Conservation (phyloP, 2,329 filamentous ascomycete species). For the Tolypocladium endophyticum region DNA sequence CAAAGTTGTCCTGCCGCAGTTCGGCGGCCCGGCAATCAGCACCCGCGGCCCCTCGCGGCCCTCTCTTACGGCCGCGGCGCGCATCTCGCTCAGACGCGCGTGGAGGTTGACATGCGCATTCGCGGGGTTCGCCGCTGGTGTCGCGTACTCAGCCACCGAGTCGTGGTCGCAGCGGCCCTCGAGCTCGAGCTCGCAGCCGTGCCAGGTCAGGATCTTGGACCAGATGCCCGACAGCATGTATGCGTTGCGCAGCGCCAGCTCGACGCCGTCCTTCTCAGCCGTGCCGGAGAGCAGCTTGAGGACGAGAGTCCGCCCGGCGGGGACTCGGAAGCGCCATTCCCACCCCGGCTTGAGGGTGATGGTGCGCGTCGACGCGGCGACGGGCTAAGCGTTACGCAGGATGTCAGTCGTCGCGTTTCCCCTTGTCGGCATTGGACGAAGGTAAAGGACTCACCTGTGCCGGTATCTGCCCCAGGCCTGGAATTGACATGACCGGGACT, state of each 20-base stretch:
- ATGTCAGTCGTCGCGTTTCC: not conserved
- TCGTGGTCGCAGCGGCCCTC: conserved; percentile 46
- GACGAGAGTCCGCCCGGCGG: conserved; percentile 31
- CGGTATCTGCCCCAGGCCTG: conserved; percentile 59
- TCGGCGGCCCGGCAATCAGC: conserved; percentile 67
- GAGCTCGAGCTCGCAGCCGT: conserved; percentile 79
- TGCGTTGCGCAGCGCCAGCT: conserved; percentile 68
- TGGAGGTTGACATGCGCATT: conserved; percentile 76
- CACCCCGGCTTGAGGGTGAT: conserved; percentile 49
- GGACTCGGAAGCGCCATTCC: conserved; percentile 73
- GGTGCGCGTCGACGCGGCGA: conserved; percentile 31
- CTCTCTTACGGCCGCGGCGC: conserved; percentile 45
- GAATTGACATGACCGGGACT: conserved; percentile 53
- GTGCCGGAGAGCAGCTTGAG: conserved; percentile 65
- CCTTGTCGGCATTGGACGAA: not conserved
- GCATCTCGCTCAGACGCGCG: conserved; percentile 67
- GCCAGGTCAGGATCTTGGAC: conserved; percentile 84
- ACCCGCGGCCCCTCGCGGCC: conserved; percentile 62
- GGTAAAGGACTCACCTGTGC: conserved; percentile 35
- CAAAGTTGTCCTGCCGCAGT: conserved; percentile 75
- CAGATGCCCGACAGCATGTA: conserved; percentile 78
- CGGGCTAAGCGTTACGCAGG: conserved; percentile 14
- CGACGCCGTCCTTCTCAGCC: conserved; percentile 90
- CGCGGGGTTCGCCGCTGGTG: conserved; percentile 71
- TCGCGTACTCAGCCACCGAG: conserved; percentile 49